Conservation (phyloP, 768 basidiomycete genomes). For the Leccinum rimulosum region DNA sequence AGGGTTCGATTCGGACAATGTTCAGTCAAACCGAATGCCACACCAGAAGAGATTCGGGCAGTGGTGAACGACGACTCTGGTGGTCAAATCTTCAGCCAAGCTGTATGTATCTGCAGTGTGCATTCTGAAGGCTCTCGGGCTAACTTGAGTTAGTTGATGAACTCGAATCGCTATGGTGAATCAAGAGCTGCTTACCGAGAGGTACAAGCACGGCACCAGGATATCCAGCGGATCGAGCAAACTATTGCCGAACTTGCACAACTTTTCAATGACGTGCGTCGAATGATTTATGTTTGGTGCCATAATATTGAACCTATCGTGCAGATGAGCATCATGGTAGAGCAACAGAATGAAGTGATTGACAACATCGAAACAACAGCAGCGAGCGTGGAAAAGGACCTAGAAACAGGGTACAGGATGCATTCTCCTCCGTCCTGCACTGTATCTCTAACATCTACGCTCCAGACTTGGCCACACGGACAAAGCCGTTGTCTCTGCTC, state of each 20-base stretch:
- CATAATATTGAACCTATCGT: slow-evolving; percentile 7
- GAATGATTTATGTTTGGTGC: neutral
- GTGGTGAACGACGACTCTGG: slow-evolving; percentile 84
- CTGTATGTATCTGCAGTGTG: slow-evolving; percentile 42
- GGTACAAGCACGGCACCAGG: slow-evolving; percentile 96
- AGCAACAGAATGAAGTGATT: slow-evolving; percentile 91
- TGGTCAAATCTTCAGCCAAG: slow-evolving; percentile 87
- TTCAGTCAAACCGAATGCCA: slow-evolving; percentile 88
- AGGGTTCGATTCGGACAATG: neutral
- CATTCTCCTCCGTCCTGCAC: neutral
- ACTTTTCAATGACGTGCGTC: slow-evolving; percentile 87
- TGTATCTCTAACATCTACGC: slow-evolving; percentile 1
- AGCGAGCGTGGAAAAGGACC: slow-evolving; percentile 71
- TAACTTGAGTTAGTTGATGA: slow-evolving; percentile 62
- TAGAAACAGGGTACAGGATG: slow-evolving; percentile 71
- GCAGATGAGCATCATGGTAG: slow-evolving; percentile 92
- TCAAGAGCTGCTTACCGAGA: slow-evolving; percentile 90
- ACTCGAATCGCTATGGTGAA: slow-evolving; percentile 86
- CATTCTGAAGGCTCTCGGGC: neutral
- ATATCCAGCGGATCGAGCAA: slow-evolving; percentile 92
- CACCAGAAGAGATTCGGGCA: slow-evolving; percentile 81
- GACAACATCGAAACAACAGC: slow-evolving; percentile 80
- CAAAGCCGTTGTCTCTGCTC: slow-evolving; percentile 83
- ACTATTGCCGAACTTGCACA: slow-evolving; percentile 92
- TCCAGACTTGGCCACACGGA: slow-evolving; percentile 76